A percentile compares a stretch with the other conserved stretches of the same genome.
These are phyloP conservation scores for Fusarium tupiense DNA, from an alignment of 2,329 filamentous ascomycete species.

Conservation along the genomic window DNA sequence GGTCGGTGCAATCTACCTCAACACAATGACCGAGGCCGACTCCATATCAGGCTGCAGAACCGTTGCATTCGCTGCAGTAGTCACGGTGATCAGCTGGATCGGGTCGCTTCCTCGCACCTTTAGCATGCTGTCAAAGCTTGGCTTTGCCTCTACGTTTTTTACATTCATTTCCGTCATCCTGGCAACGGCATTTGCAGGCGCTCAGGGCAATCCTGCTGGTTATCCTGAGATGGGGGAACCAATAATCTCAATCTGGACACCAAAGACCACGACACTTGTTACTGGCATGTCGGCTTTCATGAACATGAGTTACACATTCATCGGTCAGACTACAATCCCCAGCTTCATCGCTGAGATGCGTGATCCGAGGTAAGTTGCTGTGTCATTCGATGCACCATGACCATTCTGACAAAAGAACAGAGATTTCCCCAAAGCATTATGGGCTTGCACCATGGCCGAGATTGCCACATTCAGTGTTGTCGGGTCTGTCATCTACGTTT, in stretches of 20 bases:
- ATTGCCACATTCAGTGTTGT: slow-evolving; percentile 86
- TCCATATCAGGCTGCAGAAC: slow-evolving; percentile 74
- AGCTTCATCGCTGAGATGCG: slow-evolving; percentile 97
- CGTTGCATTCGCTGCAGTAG: slow-evolving; percentile 78
- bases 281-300: slow-evolving; percentile 86
- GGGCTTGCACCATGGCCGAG: slow-evolving; percentile 88
- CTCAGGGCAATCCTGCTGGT: slow-evolving; percentile 76
- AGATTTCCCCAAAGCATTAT: slow-evolving; percentile 92
- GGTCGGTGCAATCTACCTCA: slow-evolving; percentile 85
- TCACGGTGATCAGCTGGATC: slow-evolving; percentile 77
- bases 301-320: slow-evolving; percentile 96
- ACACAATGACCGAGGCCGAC: slow-evolving; percentile 80
- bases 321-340: slow-evolving; percentile 91
- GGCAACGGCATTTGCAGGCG: slow-evolving; percentile 82
- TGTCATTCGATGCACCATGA: not conserved
- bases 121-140: slow-evolving; percentile 78
- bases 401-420: slow-evolving; percentile 45
- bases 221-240: slow-evolving; percentile 70
- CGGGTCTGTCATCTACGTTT: slow-evolving; percentile 82
- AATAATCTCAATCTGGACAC: slow-evolving; percentile 72
- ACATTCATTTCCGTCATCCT: slow-evolving; percentile 89
- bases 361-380: slow-evolving; percentile 58
- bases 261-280: slow-evolving; percentile 79
- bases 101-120: slow-evolving; percentile 89
- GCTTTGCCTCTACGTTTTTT: slow-evolving; percentile 81